Evolutionary conservation across 2,329 filamentous ascomycete genomes (phyloP), one percentile per base, ranked within the genome.

Genomic region (Leptosphaerulina australis): DNA sequence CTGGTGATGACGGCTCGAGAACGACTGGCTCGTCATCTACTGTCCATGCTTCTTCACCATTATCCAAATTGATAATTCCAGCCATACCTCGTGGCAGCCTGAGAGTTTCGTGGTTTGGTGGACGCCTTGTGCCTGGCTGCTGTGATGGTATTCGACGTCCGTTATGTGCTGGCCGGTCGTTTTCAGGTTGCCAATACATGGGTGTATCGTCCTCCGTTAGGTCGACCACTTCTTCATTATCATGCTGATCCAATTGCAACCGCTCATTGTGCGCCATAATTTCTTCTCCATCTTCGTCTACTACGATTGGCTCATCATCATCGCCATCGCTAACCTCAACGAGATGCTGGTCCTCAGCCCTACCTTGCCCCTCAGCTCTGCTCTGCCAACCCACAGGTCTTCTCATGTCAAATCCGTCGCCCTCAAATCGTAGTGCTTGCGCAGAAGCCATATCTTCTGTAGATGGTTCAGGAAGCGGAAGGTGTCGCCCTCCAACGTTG

Each of bases 401-500:
- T 50, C 82, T 74, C 54, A 75, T 81, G 55, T 85, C 83, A 34
- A 77, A 71, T 3, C 82, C 81, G 70, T 83, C 80, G n/a, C 81
- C 78, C 11, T 73, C 65, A 56, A 69, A 80, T 54, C 76, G 71
- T 21, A 20, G 34, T 11, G 25, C 9, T 24, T 34, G 36, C 11
- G 18, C 31, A 11, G 36, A 26, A 5, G 71, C 66, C 58, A 71
- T 72, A 55, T 67, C 20, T 17, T 30, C 41, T 3, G 37, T 4
- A 11, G 21, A 17, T n/a, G n/a, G 54, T 18, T 37, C 46, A 7
- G 51, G 12, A 3, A 39, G 55, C 9, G 66, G 61, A 8, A 63
- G 61, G 46, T 63, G 63, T 22, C 64, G 52, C 14, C 59, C 55
- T 26, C 59, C 59, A 26, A 52, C 43, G 12, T 57, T 54, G 6